phyloP scores from a whole-genome alignment of 805 yeast species.

The Candida insectalens region DNA sequence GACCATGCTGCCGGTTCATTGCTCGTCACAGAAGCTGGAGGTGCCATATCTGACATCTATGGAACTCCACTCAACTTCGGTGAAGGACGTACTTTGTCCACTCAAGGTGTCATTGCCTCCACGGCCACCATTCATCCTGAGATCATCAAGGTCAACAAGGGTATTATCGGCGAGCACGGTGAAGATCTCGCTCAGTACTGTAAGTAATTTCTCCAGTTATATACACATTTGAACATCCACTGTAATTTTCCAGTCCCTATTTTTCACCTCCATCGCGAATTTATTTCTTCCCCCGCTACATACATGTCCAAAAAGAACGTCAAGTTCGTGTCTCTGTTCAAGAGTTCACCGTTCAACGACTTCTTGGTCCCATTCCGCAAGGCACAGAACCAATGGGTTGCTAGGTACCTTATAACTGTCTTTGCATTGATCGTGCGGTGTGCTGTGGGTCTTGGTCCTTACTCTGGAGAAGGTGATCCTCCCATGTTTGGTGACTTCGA shows the following conservation, averaged over 20 bases:
- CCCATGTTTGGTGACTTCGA: conserved; percentile 96
- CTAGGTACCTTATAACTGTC: conserved; percentile 63
- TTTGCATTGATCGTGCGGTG: conserved; percentile 69
- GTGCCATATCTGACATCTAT: conserved; percentile 74
- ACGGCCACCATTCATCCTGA: conserved; percentile 34
- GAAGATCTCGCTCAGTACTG: conserved; percentile 19
- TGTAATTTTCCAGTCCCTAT: too few relatives aligned
- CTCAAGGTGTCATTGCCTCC: conserved; percentile 93
- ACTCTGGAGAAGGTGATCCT: conserved; percentile 59
- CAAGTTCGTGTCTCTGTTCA: conserved; percentile 23
- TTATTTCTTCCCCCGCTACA: neutral
- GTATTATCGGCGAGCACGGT: conserved; percentile 25
- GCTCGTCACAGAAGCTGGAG: conserved; percentile 84
- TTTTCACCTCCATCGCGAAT: too few relatives aligned
- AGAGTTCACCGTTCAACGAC: conserved; percentile 61
- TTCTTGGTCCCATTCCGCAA: conserved; percentile 69
- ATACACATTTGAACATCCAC: neutral
- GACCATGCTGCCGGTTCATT: conserved; percentile 97
- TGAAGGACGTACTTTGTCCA: conserved; percentile 66
- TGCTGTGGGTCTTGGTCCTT: conserved; percentile 84
- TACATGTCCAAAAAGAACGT: too few relatives aligned
- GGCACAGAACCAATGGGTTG: conserved; percentile 87
- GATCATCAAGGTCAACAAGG: conserved; percentile 40
- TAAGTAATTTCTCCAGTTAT: conserved; percentile 1
- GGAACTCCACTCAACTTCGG: conserved; percentile 77